Percentiles rank a stretch among this genome's conserved stretches.
Conservation (phyloP, 495 filamentous ascomycete species). For the Umbilicaria muhlenbergii region DNA sequence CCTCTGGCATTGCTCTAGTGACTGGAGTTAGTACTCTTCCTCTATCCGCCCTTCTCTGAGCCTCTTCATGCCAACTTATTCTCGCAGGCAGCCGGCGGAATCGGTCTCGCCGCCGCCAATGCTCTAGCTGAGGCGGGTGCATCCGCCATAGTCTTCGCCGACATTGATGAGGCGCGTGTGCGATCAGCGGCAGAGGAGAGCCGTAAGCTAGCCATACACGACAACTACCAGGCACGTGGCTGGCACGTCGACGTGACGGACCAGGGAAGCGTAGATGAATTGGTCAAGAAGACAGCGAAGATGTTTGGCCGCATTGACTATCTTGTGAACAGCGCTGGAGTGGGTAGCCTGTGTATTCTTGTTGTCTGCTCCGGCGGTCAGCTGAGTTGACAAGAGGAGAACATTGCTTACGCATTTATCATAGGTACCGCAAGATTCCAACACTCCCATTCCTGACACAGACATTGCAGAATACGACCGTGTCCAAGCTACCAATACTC, state of each 20-base stretch:
- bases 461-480: too few relatives aligned
- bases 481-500: too few relatives aligned
- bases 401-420: too few relatives aligned
- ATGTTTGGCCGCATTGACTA: constrained; percentile 24
- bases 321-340: constrained; percentile 22
- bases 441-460: too few relatives aligned
- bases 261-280: constrained; percentile 15
- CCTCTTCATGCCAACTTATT: too few relatives aligned
- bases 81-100: constrained; percentile 12
- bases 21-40: too few relatives aligned
- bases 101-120: constrained; percentile 17
- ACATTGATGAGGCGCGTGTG: constrained; percentile 18
- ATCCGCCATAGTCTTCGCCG: constrained; percentile 21
- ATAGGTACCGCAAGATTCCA: too few relatives aligned
- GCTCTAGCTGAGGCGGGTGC: constrained; percentile 22
- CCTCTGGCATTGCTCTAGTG: too few relatives aligned
- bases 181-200: constrained; percentile 12
- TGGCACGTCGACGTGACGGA: constrained; percentile 18
- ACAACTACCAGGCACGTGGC: constrained; percentile 14
- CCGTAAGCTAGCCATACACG: constrained; percentile 13
- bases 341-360: not conserved
- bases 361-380: too few relatives aligned
- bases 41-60: too few relatives aligned
- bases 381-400: too few relatives aligned
- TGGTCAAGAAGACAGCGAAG: constrained; percentile 13